Conservation (phyloP, 768 basidiomycete genomes). For the Trichaptum fuscoviolaceum region DNA sequence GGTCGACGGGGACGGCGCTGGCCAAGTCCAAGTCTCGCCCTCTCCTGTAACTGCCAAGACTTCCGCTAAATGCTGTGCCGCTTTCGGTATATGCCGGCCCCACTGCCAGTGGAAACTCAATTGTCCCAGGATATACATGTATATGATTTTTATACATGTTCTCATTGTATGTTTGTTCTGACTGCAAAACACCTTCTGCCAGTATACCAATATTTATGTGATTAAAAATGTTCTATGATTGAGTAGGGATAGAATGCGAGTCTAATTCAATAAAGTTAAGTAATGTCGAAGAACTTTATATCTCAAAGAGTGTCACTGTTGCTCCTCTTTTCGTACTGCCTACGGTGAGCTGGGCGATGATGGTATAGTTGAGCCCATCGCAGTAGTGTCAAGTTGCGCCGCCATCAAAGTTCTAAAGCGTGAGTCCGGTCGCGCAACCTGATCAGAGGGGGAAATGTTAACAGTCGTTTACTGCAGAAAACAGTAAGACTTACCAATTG, state of each 20-base stretch:
- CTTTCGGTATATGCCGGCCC: neutral
- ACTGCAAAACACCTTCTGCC: too few relatives aligned
- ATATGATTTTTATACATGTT: too few relatives aligned
- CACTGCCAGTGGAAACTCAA: neutral
- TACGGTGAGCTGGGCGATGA: neutral
- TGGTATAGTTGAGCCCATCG: neutral
- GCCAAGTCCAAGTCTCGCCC: neutral
- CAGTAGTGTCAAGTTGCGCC: conserved; percentile 63
- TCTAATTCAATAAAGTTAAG: conserved; percentile 1
- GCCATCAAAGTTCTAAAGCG: conserved; percentile 87
- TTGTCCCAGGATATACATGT: neutral
- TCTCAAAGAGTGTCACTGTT: neutral
- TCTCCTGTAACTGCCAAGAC: neutral
- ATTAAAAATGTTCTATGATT: neutral
- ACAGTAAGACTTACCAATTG: conserved; percentile 50
- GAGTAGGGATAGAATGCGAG: neutral
- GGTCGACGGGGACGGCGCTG: neutral
- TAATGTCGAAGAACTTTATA: neutral
- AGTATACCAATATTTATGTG: too few relatives aligned
- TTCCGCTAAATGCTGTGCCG: neutral
- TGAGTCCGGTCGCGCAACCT: conserved; percentile 67
- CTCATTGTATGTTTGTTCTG: too few relatives aligned
- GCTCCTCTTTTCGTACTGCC: neutral
- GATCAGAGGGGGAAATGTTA: conserved; percentile 7
- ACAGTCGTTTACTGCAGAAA: neutral